Evolutionary conservation across 441 rosid genomes (phyloP).

Genomic region (Kokia cookei): DNA sequence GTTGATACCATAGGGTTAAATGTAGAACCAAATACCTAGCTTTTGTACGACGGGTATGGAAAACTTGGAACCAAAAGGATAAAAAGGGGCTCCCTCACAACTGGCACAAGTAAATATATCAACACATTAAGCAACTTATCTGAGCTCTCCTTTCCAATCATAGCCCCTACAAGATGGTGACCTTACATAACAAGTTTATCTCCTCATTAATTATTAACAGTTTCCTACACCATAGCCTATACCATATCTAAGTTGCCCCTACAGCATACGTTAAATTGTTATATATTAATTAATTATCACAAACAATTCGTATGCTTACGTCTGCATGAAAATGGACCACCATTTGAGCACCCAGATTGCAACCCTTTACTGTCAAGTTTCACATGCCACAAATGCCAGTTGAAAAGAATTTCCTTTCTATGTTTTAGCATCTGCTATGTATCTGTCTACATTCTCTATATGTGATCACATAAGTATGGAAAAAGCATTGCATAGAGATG

Average conservation of each 20-base stretch:
- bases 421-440: too few relatives aligned
- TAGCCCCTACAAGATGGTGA: conserved; percentile 32
- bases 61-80: not conserved
- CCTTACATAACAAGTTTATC: conserved; percentile 20
- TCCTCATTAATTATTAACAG: conserved; percentile 14
- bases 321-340: not conserved
- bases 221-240: conserved; percentile 5
- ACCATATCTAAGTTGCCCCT: not conserved
- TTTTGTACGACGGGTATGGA: not conserved
- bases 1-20: not conserved
- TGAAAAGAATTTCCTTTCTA: too few relatives aligned
- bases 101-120: not conserved
- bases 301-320: not conserved
- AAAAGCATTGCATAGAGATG: not conserved
- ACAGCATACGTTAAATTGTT: not conserved
- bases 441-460: too few relatives aligned
- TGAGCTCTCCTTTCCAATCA: not conserved
- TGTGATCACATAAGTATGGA: not conserved
- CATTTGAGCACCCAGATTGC: not conserved
- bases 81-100: not conserved
- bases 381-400: not conserved
- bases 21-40: conserved; percentile 8
- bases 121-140: not conserved
- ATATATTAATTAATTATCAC: not conserved
- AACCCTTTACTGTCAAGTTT: not conserved